These are phyloP conservation scores for Tephrocybe sp. DNA, from an alignment of 768 basidiomycete species.

Conservation along the genomic window DNA sequence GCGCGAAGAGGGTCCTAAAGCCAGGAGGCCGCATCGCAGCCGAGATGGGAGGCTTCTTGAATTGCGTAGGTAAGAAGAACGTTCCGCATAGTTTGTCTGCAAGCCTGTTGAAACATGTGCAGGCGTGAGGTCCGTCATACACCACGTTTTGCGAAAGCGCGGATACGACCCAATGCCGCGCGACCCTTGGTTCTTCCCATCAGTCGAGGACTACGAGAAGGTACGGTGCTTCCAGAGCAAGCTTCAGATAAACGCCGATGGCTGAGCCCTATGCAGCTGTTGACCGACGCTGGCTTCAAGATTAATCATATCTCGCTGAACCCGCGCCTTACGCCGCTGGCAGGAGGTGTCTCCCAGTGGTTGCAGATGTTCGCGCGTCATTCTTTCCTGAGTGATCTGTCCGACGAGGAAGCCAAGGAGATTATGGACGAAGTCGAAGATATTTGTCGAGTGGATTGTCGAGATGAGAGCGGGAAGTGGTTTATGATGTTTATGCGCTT, in stretches of 20 bases:
- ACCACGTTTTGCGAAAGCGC: conserved; percentile 47
- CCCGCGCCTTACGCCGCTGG: conserved; percentile 54
- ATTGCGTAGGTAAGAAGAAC: conserved; percentile 53
- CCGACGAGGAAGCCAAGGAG: conserved; percentile 51
- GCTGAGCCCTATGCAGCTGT: conserved; percentile 41
- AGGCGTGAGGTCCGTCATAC: conserved; percentile 64
- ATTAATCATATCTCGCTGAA: conserved; percentile 53
- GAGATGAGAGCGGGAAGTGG: conserved; percentile 63
- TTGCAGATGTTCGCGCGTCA: conserved; percentile 62
- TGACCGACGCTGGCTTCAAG: conserved; percentile 56
- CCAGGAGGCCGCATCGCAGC: conserved; percentile 70
- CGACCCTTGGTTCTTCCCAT: conserved; percentile 34
- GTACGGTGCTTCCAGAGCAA: background rate
- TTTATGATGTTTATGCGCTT: conserved; percentile 72
- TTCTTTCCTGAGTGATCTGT: conserved; percentile 55
- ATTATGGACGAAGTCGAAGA: conserved; percentile 66
- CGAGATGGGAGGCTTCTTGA: conserved; percentile 80
- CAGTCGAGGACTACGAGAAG: background rate
- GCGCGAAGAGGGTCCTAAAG: conserved; percentile 61
- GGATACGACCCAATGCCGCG: conserved; percentile 57
- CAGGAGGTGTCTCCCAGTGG: conserved; percentile 62
- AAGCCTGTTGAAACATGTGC: conserved; percentile 9
- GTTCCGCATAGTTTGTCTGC: background rate
- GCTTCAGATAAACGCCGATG: too few species aligned
- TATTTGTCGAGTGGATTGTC: conserved; percentile 53